Conservation (phyloP, 2,329 filamentous ascomycete genomes). For the Ilyonectria robusta region DNA sequence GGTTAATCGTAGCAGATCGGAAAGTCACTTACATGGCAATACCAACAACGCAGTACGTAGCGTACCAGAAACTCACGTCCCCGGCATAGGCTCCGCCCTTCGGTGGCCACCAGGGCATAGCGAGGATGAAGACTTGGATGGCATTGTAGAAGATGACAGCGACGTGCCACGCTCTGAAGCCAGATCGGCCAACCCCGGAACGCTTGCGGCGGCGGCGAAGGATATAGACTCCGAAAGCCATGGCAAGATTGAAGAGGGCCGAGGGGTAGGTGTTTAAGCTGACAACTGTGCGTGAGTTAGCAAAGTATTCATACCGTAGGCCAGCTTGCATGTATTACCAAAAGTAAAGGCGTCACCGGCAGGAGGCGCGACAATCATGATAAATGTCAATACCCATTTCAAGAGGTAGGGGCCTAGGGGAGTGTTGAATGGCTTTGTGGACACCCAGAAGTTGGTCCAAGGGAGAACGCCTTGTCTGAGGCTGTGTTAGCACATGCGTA, state of each 20-base stretch:
- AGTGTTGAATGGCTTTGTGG: constrained; percentile 74
- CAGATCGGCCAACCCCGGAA: constrained; percentile 61
- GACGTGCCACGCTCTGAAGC: constrained; percentile 72
- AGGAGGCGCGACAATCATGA: constrained; percentile 73
- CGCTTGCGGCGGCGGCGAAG: constrained; percentile 68
- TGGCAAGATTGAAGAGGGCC: constrained; percentile 69
- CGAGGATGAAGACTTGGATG: constrained; percentile 72
- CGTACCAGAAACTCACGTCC: constrained; percentile 82
- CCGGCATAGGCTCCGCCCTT: constrained; percentile 70
- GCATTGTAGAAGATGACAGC: constrained; percentile 72
- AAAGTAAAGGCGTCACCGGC: constrained; percentile 77
- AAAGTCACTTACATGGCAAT: constrained; percentile 70
- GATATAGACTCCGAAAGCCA: constrained; percentile 71
- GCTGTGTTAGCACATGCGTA: too few species aligned
- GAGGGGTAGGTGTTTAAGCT: constrained; percentile 71
- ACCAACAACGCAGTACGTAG: constrained; percentile 76
- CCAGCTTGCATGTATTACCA: constrained; percentile 49
- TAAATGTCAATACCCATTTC: constrained; percentile 68
- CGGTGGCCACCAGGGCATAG: constrained; percentile 82
- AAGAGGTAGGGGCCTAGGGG: constrained; percentile 71
- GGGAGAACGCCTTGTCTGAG: constrained; percentile 71
- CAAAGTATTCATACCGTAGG: neutral
- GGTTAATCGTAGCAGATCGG: accelerated
- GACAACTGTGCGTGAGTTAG: constrained; percentile 60
- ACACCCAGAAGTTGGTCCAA: constrained; percentile 71